Percentiles rank a stretch among this genome's conserved stretches.
These are phyloP conservation scores for Ophiostoma australiae DNA, from an alignment of 2,329 filamentous ascomycete species.

Conservation along the genomic window DNA sequence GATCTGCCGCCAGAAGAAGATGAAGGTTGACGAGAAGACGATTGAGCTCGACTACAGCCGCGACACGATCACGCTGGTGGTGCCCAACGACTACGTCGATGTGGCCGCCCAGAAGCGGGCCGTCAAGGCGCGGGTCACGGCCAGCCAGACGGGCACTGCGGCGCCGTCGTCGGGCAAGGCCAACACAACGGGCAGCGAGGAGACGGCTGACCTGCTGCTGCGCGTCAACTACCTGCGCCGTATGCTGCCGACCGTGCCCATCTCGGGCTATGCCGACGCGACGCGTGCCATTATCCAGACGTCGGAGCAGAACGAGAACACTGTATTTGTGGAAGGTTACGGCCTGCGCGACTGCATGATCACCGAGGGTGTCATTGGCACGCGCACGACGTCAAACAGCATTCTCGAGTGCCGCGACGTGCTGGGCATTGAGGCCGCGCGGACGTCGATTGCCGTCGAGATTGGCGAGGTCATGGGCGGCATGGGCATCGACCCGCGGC, in stretches of 20 bases:
- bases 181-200: constrained; percentile 39
- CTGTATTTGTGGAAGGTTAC: constrained; percentile 89
- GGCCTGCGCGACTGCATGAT: constrained; percentile 86
- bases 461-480: constrained; percentile 84
- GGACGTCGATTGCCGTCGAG: constrained; percentile 81
- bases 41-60: constrained; percentile 59
- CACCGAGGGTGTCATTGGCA: constrained; percentile 82
- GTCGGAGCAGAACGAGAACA: constrained; percentile 61
- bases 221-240: constrained; percentile 83
- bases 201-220: constrained; percentile 62
- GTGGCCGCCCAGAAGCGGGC: constrained; percentile 45
- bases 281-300: constrained; percentile 84
- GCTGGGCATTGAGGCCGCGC: constrained; percentile 90
- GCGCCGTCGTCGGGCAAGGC: constrained; percentile 33
- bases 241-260: constrained; percentile 72
- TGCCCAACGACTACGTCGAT: constrained; percentile 53
- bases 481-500: constrained; percentile 94
- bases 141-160: constrained; percentile 35
- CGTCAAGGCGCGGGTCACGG: constrained; percentile 43
- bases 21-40: constrained; percentile 59
- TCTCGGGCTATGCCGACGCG: constrained; percentile 84
- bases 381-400: constrained; percentile 70
- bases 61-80: constrained; percentile 66
- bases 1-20: constrained; percentile 75
- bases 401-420: constrained; percentile 85